These are phyloP conservation scores for Maudiozyma turicensis DNA, from an alignment of 805 yeast genomes.

Conservation along the genomic window DNA sequence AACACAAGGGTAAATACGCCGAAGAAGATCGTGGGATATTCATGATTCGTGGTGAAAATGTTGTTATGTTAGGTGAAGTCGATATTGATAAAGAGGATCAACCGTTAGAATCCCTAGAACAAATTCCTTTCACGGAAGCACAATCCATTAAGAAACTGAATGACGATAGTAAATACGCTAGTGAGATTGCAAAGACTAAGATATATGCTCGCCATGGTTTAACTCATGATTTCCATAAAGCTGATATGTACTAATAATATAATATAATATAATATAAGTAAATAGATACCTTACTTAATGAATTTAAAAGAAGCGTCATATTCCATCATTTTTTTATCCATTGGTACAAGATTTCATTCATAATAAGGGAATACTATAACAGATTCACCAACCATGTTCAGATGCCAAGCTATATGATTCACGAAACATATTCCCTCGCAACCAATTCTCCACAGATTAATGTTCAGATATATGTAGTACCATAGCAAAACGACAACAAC, in stretches of 20 bases:
- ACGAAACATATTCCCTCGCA: too few relatives aligned
- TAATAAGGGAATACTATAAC: too few relatives aligned
- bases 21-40: constrained; percentile 73
- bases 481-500: too few relatives aligned
- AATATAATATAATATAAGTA: background rate
- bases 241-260: constrained; percentile 39
- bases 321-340: too few relatives aligned
- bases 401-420: too few relatives aligned
- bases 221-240: constrained; percentile 45
- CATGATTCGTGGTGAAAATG: constrained; percentile 92
- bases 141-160: constrained; percentile 32
- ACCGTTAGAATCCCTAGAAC: constrained; percentile 46
- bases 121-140: constrained; percentile 55
- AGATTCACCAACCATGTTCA: too few relatives aligned
- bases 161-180: constrained; percentile 29
- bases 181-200: constrained; percentile 39
- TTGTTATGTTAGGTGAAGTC: constrained; percentile 86
- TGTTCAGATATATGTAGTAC: too few relatives aligned
- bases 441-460: too few relatives aligned
- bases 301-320: too few relatives aligned
- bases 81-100: constrained; percentile 80
- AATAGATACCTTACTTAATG: background rate
- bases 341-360: too few relatives aligned
- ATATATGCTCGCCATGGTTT: constrained; percentile 44
- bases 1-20: constrained; percentile 42